Evolutionary conservation across 805 yeast genomes (phyloP).

Genomic region (Brettanomyces anomalus): DNA sequence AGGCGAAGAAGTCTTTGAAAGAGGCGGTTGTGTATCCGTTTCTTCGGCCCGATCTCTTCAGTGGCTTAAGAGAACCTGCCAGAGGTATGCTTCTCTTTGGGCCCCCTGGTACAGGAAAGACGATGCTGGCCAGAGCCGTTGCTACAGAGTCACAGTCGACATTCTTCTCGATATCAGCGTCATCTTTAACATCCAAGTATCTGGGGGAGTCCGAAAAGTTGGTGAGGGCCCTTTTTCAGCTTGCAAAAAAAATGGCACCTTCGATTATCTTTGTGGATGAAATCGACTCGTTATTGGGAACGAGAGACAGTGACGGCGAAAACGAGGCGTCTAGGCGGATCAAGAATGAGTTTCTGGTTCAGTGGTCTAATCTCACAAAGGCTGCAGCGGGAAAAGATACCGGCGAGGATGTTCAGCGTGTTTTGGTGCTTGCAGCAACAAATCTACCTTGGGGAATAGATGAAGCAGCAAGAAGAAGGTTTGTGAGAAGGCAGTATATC

Average conservation of each 20-base stretch:
- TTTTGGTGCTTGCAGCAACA: conserved; percentile 87
- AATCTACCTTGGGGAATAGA: conserved; percentile 96
- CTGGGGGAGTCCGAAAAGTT: conserved; percentile 92
- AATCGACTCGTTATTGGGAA: conserved; percentile 81
- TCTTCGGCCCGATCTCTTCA: conserved; percentile 83
- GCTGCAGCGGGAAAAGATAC: conserved; percentile 72
- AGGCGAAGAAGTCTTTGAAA: conserved; percentile 81
- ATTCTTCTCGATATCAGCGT: conserved; percentile 84
- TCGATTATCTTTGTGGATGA: conserved; percentile 94
- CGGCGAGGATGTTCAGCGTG: conserved; percentile 50
- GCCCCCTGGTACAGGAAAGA: conserved; percentile 98
- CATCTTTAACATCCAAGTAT: conserved; percentile 78
- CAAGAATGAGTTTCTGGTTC: conserved; percentile 87
- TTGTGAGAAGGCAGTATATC: conserved; percentile 84
- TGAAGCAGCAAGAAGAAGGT: conserved; percentile 92
- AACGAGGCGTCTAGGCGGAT: conserved; percentile 85
- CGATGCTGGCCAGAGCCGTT: conserved; percentile 94
- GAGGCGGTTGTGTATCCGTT: conserved; percentile 97
- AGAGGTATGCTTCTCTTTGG: conserved; percentile 95
- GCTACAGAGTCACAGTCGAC: conserved; percentile 93
- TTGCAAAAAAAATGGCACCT: conserved; percentile 83
- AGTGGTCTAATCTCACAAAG: conserved; percentile 87
- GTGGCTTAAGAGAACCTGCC: conserved; percentile 88
- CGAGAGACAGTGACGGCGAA: conserved; percentile 60
- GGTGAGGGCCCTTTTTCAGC: conserved; percentile 76